A percentile compares a stretch with the other conserved stretches of the same genome.
These are phyloP conservation scores for Neurospora discreta DNA, from an alignment of 495 filamentous ascomycete genomes.

Conservation along the genomic window DNA sequence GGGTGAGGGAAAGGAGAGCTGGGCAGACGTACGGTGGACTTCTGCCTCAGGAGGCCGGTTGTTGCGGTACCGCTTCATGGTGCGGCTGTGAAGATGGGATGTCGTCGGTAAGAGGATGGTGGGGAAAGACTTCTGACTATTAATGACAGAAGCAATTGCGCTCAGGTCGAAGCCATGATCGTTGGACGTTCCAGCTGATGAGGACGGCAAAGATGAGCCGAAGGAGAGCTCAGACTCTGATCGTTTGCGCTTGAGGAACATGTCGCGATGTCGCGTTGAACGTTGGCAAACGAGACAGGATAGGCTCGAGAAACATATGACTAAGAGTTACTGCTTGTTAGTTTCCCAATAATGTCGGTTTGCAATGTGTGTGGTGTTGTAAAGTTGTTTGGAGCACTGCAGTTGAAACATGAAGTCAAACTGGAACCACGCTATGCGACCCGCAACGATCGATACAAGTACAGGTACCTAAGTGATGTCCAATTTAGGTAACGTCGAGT, in stretches of 20 bases:
- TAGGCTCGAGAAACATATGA: neutral
- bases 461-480: neutral
- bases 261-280: conserved; percentile 3
- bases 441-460: neutral
- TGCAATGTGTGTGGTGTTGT: neutral
- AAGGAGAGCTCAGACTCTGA: conserved; percentile 39
- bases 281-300: neutral
- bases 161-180: conserved; percentile 17
- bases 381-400: neutral
- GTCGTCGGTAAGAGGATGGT: conserved; percentile 10
- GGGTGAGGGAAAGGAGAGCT: neutral
- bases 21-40: conserved; percentile 33
- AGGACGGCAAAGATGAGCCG: conserved; percentile 26
- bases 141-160: conserved; percentile 10
- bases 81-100: conserved; percentile 30
- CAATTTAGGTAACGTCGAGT: neutral
- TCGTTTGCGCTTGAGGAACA: conserved; percentile 40
- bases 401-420: neutral
- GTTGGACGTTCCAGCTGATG: conserved; percentile 11
- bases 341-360: neutral
- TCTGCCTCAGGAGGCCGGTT: conserved; percentile 36
- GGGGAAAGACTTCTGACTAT: conserved; percentile 13
- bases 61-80: conserved; percentile 39
- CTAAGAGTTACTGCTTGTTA: neutral
- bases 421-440: neutral